A percentile compares a stretch with the other conserved stretches of the same genome.
phyloP scores from a whole-genome alignment of 176 grass and related monocot genomes.

The Musa troglodytarum region DNA sequence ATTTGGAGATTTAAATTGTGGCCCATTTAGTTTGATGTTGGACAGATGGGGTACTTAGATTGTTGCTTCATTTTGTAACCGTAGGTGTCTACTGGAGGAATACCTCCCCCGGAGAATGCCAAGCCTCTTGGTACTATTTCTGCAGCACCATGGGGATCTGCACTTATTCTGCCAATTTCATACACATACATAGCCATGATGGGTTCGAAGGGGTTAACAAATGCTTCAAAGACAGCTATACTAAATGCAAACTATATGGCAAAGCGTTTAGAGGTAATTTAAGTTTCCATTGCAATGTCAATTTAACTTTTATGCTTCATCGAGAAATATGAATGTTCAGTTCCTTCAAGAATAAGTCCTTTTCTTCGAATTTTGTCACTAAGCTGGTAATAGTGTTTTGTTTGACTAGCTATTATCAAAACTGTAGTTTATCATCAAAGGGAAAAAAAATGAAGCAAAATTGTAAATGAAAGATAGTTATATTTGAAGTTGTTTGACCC shows the following conservation, averaged over 20 bases:
- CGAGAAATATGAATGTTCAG: background rate
- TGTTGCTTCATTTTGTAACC: conserved; percentile 8
- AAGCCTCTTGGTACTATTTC: conserved; percentile 86
- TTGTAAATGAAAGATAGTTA: background rate
- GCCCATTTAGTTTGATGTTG: background rate
- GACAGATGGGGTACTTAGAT: background rate
- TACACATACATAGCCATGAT: conserved; percentile 99
- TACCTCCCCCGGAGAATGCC: conserved; percentile 75
- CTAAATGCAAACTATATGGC: conserved; percentile 99
- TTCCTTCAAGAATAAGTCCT: background rate
- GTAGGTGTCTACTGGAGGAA: conserved; percentile 79
- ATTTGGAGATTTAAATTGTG: background rate
- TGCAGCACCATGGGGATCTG: conserved; percentile 98
- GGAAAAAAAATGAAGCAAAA: too few relatives aligned
- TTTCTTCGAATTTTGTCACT: background rate
- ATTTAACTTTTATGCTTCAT: background rate
- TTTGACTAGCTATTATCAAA: background rate
- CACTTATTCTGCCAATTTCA: conserved; percentile 94
- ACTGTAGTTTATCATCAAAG: background rate
- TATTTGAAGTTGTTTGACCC: background rate
- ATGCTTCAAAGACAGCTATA: conserved; percentile 96
- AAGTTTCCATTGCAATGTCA: background rate
- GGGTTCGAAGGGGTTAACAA: conserved; percentile 86
- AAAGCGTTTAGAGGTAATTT: conserved; percentile 88
- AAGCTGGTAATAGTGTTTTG: background rate